Conservation (phyloP, 768 basidiomycete species). For the Xerocomellus dryophilus region DNA sequence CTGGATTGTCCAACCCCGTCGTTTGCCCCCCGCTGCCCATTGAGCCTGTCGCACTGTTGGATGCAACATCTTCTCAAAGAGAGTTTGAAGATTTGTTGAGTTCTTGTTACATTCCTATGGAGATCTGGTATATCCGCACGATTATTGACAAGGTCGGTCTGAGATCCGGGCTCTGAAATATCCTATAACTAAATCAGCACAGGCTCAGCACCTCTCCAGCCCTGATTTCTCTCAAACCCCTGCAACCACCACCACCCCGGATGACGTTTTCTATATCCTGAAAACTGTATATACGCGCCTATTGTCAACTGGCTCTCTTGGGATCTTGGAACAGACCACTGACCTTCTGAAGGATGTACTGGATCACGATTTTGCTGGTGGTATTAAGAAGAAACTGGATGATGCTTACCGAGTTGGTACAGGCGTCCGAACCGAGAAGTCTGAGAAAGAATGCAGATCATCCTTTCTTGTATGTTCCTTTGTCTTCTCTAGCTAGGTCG, state of each 20-base stretch:
- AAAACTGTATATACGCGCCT: conserved; percentile 79
- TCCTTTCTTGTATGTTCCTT: conserved; percentile 72
- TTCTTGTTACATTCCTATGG: conserved; percentile 83
- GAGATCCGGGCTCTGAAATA: neutral
- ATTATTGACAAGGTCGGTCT: conserved; percentile 79
- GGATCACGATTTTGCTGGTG: conserved; percentile 77
- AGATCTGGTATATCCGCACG: conserved; percentile 85
- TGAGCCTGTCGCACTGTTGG: conserved; percentile 32
- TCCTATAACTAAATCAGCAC: conserved; percentile 1
- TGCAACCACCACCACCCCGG: conserved; percentile 72
- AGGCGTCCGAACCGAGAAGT: conserved; percentile 62
- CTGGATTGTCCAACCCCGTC: neutral
- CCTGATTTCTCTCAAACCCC: conserved; percentile 65
- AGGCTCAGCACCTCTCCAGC: conserved; percentile 88
- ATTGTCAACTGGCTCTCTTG: conserved; percentile 69
- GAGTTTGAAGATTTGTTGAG: conserved; percentile 65
- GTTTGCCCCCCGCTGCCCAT: neutral
- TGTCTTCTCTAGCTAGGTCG: neutral
- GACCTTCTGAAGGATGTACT: conserved; percentile 68
- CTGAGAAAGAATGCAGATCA: conserved; percentile 73
- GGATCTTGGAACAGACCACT: conserved; percentile 55
- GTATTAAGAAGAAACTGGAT: conserved; percentile 84
- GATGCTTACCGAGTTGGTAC: conserved; percentile 70
- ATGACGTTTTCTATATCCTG: conserved; percentile 95
- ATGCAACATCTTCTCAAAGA: conserved; percentile 50